Evolutionary conservation across 805 yeast genomes (phyloP).

Genomic region (Saccharomycopsis fibuligera): DNA sequence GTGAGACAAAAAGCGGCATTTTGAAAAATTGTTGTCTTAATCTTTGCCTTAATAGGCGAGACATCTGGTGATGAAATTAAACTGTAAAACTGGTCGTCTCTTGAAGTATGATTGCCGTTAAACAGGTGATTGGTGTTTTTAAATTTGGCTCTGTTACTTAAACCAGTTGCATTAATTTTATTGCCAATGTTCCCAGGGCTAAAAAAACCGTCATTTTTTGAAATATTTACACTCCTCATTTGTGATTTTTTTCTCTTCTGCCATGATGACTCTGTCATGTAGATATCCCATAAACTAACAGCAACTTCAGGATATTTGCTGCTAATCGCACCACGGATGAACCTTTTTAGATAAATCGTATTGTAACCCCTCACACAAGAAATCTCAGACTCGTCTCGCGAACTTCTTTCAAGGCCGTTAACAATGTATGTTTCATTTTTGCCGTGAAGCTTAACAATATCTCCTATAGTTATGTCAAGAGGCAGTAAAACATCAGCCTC

Average conservation of each 20-base stretch:
- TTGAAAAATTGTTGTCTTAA: constrained; percentile 17
- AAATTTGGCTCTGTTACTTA: background rate
- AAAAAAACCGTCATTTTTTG: background rate
- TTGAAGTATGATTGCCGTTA: background rate
- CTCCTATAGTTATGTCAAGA: constrained; percentile 54
- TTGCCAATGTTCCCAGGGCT: background rate
- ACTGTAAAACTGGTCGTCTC: constrained; percentile 9
- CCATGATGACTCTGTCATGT: constrained; percentile 36
- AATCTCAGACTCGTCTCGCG: constrained; percentile 27
- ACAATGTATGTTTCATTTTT: constrained; percentile 33
- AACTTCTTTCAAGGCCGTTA: constrained; percentile 34
- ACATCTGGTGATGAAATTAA: constrained; percentile 16
- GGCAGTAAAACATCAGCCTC: constrained; percentile 36
- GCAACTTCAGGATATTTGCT: constrained; percentile 22
- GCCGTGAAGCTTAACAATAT: constrained; percentile 35
- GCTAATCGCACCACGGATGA: constrained; percentile 22
- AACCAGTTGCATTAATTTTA: background rate
- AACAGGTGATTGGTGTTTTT: background rate
- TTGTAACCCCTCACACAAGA: constrained; percentile 60
- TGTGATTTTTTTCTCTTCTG: constrained; percentile 26
- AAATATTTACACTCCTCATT: background rate
- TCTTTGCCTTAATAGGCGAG: constrained; percentile 18
- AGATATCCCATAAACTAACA: constrained; percentile 31
- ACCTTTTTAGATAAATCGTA: constrained; percentile 34
- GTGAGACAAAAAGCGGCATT: constrained; percentile 22